These are phyloP conservation scores for Knoxia roxburghii DNA, from an alignment of 257 asterid species.

Conservation along the genomic window DNA sequence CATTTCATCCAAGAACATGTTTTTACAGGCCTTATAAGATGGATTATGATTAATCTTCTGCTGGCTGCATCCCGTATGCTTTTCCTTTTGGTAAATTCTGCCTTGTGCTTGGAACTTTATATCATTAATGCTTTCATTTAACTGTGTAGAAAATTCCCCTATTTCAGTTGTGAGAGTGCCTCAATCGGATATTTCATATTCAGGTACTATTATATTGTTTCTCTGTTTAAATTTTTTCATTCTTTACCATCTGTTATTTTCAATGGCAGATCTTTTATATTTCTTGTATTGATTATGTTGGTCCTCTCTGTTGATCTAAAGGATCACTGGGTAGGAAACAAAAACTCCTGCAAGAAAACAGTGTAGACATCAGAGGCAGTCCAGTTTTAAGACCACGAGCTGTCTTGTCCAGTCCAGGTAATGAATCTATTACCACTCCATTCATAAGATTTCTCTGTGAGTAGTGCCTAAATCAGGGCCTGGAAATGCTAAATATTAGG, in stretches of 20 bases:
- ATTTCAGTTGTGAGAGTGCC: constrained; percentile 67
- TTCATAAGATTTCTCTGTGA: neutral
- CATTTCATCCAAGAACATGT: no score
- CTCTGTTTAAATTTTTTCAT: constrained; percentile 35
- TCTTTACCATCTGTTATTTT: constrained; percentile 5
- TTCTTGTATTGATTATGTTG: neutral
- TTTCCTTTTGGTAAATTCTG: neutral
- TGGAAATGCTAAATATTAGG: neutral
- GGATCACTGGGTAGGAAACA: constrained; percentile 37
- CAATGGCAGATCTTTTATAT: neutral
- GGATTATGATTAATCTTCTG: neutral
- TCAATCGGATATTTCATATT: constrained; percentile 32
- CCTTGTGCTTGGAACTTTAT: no score
- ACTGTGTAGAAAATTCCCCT: constrained; percentile 55
- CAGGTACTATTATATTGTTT: constrained; percentile 40
- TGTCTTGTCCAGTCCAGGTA: constrained; percentile 94
- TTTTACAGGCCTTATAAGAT: no score
- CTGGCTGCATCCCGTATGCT: neutral
- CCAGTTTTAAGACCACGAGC: constrained; percentile 90
- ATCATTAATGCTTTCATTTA: neutral
- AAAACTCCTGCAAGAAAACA: constrained; percentile 32
- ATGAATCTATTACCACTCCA: neutral
- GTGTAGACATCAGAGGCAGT: constrained; percentile 38
- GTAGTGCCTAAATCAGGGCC: neutral
- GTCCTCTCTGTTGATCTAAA: constrained; percentile 15